Evolutionary conservation across 495 filamentous ascomycete species (phyloP), one percentile per base, ranked within the genome.

Genomic region (Neurospora terricola): DNA sequence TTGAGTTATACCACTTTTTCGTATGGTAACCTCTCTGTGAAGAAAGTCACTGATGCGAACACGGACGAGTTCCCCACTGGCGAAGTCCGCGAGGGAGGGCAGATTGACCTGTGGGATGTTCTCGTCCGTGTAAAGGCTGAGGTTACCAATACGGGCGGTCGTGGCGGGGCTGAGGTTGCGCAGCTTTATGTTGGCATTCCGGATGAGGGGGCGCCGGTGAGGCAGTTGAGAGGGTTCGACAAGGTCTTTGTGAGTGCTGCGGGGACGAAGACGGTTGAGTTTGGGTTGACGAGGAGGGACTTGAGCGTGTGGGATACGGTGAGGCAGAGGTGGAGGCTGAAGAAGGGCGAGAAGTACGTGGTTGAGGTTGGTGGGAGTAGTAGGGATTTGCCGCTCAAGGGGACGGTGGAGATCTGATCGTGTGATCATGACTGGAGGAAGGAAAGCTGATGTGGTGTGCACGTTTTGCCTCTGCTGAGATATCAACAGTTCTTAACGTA

Each of bases 1-100:
- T 82, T 93, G 2, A 88, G 87, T 21, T 93, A 92, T 78, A 91
- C 90, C 6, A 89, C 85, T 2, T 93, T 92, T 78, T 74, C 79
- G 18, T 88, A 86, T 73, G 81, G 84, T 2, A 76, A 75, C 30
- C 81, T 90, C 2, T 30, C 73, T 1, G 77, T 90, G 43, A 69
- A 79, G 4, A 73, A 76, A 36, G 68, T 73, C 6, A 70, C 70
- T 0, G 78, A 72, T n/a, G 73, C 72, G 4, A 75, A 77, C 42
- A 83, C 84, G 11, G 74, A 70, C 0, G 74, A 73, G 40, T 81
- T 76, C 71, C 84, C 80, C 12, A 78, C 77, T 3, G 84, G 86
- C 40, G 70, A 73, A 9, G 83, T 89, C 9, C 73, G 81, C 0
- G 81, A 87, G 73, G 90, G 91, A 48, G 90, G 90, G 0, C 86